Evolutionary conservation across 371 early-diverging fungal species (phyloP).

Genomic region (Enterospora canceri): DNA sequence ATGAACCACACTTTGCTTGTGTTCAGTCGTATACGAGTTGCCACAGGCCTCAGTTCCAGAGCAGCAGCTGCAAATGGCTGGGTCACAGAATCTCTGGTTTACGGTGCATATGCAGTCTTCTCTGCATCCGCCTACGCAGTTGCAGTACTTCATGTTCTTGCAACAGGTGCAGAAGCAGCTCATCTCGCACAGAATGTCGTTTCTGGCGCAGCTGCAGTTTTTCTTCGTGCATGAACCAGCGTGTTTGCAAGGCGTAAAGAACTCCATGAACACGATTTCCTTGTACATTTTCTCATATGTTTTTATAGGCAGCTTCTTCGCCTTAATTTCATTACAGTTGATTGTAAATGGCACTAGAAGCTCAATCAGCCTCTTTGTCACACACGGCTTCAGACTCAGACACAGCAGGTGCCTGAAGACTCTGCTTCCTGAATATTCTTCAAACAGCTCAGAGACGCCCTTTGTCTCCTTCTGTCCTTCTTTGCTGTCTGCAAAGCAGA

Average conservation of each 20-base stretch:
- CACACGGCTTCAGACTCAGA: not conserved
- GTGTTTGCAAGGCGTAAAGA: constrained; percentile 34
- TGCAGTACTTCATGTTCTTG: constrained; percentile 18
- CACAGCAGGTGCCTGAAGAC: not conserved
- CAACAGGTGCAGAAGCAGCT: constrained; percentile 36
- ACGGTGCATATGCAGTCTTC: not conserved
- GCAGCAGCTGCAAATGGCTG: not conserved
- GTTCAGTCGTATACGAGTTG: not conserved
- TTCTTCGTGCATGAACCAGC: constrained; percentile 21
- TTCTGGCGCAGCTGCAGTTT: constrained; percentile 29
- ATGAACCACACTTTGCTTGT: not conserved
- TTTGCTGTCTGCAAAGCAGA: not conserved
- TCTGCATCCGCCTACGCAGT: not conserved
- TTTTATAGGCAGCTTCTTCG: not conserved
- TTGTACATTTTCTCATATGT: not conserved
- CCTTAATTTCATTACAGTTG: not conserved
- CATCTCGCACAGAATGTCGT: constrained; percentile 29
- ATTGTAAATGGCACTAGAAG: not conserved
- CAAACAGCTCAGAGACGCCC: not conserved
- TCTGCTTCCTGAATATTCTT: not conserved
- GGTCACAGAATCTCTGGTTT: not conserved
- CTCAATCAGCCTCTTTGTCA: not conserved
- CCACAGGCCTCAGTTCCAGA: not conserved
- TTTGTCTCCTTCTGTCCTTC: not conserved
- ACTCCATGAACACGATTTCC: not conserved